Percentiles rank a stretch among this genome's conserved stretches.
These are phyloP conservation scores for Bryoerythrophyllum caledonicum DNA, from an alignment of 225 moss, liverwort and hornwort genomes.

Conservation along the genomic window DNA sequence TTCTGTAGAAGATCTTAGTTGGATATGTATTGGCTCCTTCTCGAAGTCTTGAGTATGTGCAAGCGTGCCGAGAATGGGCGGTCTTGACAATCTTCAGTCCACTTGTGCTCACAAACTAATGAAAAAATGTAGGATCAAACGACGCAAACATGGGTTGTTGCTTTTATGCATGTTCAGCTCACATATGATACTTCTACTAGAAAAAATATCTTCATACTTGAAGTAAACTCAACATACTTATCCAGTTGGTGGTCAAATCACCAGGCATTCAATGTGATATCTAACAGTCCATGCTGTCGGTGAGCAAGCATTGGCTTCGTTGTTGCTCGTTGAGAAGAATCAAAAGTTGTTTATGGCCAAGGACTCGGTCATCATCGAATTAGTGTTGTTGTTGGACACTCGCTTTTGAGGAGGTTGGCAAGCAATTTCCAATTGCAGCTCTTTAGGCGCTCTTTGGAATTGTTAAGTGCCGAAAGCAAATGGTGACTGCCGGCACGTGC, in stretches of 20 bases:
- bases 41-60: too few relatives aligned
- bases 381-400: conserved; percentile 77
- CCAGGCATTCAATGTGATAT: background rate
- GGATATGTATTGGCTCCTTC: too few relatives aligned
- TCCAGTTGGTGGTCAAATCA: background rate
- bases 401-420: conserved; percentile 79
- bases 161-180: too few relatives aligned
- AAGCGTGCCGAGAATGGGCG: too few relatives aligned
- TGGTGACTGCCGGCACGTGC: conserved; percentile 87
- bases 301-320: conserved; percentile 61
- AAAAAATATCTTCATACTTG: background rate
- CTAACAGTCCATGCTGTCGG: background rate
- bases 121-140: too few relatives aligned
- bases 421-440: conserved; percentile 80
- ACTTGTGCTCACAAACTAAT: too few relatives aligned
- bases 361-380: conserved; percentile 75
- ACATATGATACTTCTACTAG: conserved; percentile 24
- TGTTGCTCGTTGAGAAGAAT: conserved; percentile 81
- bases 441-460: conserved; percentile 66
- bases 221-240: background rate
- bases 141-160: too few relatives aligned
- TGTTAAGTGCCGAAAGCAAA: conserved; percentile 74
- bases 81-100: too few relatives aligned
- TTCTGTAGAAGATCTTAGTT: too few relatives aligned
- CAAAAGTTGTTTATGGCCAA: conserved; percentile 80